Conservation (phyloP, 1,284 basidiomycete genomes). For the Athelia psychrophila region DNA sequence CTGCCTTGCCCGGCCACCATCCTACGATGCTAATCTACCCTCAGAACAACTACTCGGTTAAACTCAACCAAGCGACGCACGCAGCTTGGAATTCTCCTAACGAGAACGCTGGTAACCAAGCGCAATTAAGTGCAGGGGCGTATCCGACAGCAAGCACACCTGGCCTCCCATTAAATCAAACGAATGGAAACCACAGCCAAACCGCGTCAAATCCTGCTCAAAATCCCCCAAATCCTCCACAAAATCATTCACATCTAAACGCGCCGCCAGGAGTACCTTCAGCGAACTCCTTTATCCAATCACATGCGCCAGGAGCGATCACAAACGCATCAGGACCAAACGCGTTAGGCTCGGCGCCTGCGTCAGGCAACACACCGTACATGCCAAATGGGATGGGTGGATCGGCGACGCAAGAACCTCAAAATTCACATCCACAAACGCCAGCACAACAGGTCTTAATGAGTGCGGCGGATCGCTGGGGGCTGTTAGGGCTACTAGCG, state of each 20-base stretch:
- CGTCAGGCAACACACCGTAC: neutral
- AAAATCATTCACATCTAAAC: constrained; percentile 38
- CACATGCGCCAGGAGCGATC: constrained; percentile 27
- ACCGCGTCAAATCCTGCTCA: constrained; percentile 30
- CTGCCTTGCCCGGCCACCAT: constrained; percentile 13
- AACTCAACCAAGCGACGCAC: constrained; percentile 59
- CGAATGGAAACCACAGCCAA: constrained; percentile 30
- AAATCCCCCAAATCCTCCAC: constrained; percentile 25
- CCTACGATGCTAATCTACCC: constrained; percentile 1
- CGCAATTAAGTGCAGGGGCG: constrained; percentile 21
- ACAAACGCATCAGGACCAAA: constrained; percentile 20
- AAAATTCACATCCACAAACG: constrained; percentile 65
- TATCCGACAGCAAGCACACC: constrained; percentile 15
- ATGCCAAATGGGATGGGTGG: neutral
- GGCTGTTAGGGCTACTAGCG: constrained; percentile 83
- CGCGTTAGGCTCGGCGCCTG: constrained; percentile 7
- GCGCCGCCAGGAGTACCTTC: constrained; percentile 56
- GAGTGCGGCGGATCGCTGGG: constrained; percentile 95
- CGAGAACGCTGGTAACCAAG: constrained; percentile 37
- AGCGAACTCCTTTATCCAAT: constrained; percentile 26
- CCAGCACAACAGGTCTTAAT: constrained; percentile 94
- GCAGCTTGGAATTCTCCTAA: constrained; percentile 62
- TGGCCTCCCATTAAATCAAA: constrained; percentile 16
- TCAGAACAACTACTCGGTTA: constrained; percentile 57
- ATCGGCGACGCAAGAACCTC: neutral